A percentile compares a stretch with the other conserved stretches of the same genome.
phyloP scores from a whole-genome alignment of 306 rosid genomes.

The Trifolium pratense region DNA sequence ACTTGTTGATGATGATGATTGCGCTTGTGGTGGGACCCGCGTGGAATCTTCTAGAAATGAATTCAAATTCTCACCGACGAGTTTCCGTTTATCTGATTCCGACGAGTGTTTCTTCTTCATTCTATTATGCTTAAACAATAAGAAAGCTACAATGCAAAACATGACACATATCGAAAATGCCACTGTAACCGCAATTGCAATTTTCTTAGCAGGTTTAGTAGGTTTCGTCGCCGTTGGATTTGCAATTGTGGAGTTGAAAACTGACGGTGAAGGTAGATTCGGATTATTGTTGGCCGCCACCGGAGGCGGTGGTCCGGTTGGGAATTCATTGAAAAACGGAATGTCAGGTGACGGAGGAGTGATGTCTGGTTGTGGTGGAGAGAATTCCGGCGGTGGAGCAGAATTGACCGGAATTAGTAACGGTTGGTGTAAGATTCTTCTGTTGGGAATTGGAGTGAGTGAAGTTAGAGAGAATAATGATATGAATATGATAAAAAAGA shows the following conservation, averaged over 20 bases:
- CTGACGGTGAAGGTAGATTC: slow-evolving; percentile 45
- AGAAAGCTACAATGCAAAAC: slow-evolving; percentile 77
- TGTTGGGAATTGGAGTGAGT: slow-evolving; percentile 1
- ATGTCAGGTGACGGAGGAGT: slow-evolving; percentile 45
- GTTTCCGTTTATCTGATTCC: slow-evolving; percentile 52
- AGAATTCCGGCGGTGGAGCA: slow-evolving; percentile 60
- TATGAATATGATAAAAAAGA: slow-evolving; percentile 44
- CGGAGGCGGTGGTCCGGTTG: slow-evolving; percentile 55
- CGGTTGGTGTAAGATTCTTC: slow-evolving; percentile 87
- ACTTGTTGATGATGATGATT: slow-evolving; percentile 32
- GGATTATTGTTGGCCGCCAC: slow-evolving; percentile 37
- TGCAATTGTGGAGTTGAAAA: slow-evolving; percentile 48
- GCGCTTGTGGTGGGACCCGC: slow-evolving; percentile 37
- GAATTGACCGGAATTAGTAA: slow-evolving; percentile 63
- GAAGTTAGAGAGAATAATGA: slow-evolving; percentile 23
- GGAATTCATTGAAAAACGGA: slow-evolving; percentile 77
- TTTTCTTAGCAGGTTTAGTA: slow-evolving; percentile 58
- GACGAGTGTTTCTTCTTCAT: slow-evolving; percentile 47
- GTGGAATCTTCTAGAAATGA: slow-evolving; percentile 49
- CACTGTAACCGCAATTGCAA: slow-evolving; percentile 77
- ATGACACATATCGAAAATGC: slow-evolving; percentile 75
- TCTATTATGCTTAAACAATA: slow-evolving; percentile 78
- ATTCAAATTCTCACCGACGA: slow-evolving; percentile 51
- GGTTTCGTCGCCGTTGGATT: slow-evolving; percentile 70
- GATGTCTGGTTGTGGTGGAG: slow-evolving; percentile 44